phyloP scores from a whole-genome alignment of 192 early-diverging fungal species.

The Borealophlyctis nickersoniae region DNA sequence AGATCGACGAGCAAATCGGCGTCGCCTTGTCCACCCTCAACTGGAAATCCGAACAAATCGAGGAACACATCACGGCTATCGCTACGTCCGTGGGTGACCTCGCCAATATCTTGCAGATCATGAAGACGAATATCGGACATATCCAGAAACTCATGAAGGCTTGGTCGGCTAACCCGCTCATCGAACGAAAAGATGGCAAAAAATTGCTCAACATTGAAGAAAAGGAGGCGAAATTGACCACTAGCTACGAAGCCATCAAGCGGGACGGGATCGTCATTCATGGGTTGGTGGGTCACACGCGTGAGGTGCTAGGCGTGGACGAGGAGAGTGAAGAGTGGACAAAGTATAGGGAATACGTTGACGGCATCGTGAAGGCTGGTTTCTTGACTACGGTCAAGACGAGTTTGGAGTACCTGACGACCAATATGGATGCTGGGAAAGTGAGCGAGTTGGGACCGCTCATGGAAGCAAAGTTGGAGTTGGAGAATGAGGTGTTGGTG shows the following conservation, averaged over 20 bases:
- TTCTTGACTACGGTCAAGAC: constrained; percentile 53
- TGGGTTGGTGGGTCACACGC: constrained; percentile 48
- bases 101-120: constrained; percentile 48
- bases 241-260: constrained; percentile 52
- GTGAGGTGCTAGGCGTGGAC: constrained; percentile 44
- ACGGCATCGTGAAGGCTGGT: constrained; percentile 53
- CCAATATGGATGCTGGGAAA: constrained; percentile 55
- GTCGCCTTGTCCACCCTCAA: constrained; percentile 50
- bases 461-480: constrained; percentile 58
- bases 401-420: constrained; percentile 54
- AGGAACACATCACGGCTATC: constrained; percentile 52
- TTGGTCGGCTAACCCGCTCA: constrained; percentile 52
- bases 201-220: constrained; percentile 64
- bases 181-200: constrained; percentile 61
- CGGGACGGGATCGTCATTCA: constrained; percentile 52
- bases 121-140: constrained; percentile 60
- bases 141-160: constrained; percentile 63
- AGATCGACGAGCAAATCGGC: constrained; percentile 57
- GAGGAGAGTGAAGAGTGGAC: constrained; percentile 45
- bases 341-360: constrained; percentile 52
- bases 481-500: constrained; percentile 50
- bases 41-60: constrained; percentile 55
- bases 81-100: constrained; percentile 50
- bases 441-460: constrained; percentile 52
- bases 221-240: constrained; percentile 54